Percentiles rank a stretch among this genome's conserved stretches.
phyloP scores from a whole-genome alignment of 2,329 filamentous ascomycete genomes.

The Nemania sp. region DNA sequence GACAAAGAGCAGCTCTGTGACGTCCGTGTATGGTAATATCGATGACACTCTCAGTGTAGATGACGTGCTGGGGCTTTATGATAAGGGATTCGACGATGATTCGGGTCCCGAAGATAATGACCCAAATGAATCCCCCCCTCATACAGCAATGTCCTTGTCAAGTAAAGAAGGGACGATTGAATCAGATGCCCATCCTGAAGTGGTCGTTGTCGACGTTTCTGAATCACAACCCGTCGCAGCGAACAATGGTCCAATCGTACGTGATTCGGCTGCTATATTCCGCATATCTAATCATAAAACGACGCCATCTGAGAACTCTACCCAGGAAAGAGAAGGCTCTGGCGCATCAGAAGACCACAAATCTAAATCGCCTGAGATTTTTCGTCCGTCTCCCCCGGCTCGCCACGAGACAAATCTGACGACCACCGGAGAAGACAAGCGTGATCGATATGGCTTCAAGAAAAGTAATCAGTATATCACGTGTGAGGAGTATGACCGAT shows the following conservation, averaged over 20 bases:
- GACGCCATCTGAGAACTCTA: slow-evolving; percentile 37
- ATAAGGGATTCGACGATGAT: slow-evolving; percentile 62
- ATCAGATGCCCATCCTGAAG: slow-evolving; percentile 46
- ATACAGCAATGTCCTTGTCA: slow-evolving; percentile 45
- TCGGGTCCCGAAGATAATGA: slow-evolving; percentile 49
- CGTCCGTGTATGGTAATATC: slow-evolving; percentile 55
- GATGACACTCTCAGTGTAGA: slow-evolving; percentile 62
- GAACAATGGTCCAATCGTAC: slow-evolving; percentile 28
- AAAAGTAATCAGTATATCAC: slow-evolving; percentile 82
- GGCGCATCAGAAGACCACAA: background rate
- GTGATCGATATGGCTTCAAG: slow-evolving; percentile 90
- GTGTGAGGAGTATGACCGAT: slow-evolving; percentile 76
- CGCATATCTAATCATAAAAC: slow-evolving; percentile 40
- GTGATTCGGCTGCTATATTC: slow-evolving; percentile 47
- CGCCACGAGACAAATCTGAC: slow-evolving; percentile 39
- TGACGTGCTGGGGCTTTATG: slow-evolving; percentile 72
- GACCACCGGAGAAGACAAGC: slow-evolving; percentile 54
- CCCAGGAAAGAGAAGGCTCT: background rate
- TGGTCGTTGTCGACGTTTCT: background rate
- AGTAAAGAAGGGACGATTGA: slow-evolving; percentile 44
- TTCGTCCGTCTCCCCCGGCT: slow-evolving; percentile 25
- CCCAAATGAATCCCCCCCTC: slow-evolving; percentile 42
- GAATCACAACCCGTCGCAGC: slow-evolving; percentile 1
- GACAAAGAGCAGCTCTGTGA: slow-evolving; percentile 77
- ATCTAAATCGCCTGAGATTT: slow-evolving; percentile 1